Base-by-base conservation (phyloP, 2,329 filamentous ascomycete genomes). In the Pseudohalonectria lignicola region DNA sequence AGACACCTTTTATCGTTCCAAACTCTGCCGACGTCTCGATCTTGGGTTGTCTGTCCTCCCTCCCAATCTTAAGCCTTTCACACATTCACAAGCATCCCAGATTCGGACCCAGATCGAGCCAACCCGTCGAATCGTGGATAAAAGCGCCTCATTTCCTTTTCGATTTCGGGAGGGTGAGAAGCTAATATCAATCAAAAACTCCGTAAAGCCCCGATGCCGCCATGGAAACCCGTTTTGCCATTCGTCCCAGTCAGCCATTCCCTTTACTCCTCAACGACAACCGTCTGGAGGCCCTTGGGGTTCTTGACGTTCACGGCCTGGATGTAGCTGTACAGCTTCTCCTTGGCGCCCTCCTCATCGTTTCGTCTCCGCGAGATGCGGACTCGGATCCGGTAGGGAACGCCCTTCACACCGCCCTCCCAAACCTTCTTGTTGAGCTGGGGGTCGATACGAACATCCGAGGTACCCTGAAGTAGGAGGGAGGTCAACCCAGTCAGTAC, bases 391-490 rank as follows among this genome's bases (percentile, higher is more conserved):
- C 93, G 83, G 84, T 82, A 96, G 54, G 90, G 86, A 53, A 95
- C 88, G 61, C 92, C 93, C 85, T 96, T 98, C 76, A 98, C 81
- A 68, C 92, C 92, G 62, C 82, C 76, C 74, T 98, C 92, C 92
- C 92, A 98, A 66, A 98, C 90, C 80, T 98, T 96, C 86, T 98
- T 98, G 84, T 98, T 98, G 62, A 98, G 74, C 74, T 92, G 84
- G 61, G 92, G 92, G 79, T 98, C 92, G 63, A 98, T 72, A 59
- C 92, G 92, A 71, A 98, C 92, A 65, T 98, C 92, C 60, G 76
- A 70, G 71, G 92, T 98, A 64, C 90, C 90, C 92, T 98, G 55
- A 43, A 37, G 21, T 44, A 40, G n/a, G n/a, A n/a, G n/a, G n/a
- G n/a, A n/a, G n/a, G n/a, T n/a, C n/a, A n/a, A n/a, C n/a, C n/a